phyloP scores from a whole-genome alignment of 78 protist genomes.

The Tieghemostelium lacteum region DNA sequence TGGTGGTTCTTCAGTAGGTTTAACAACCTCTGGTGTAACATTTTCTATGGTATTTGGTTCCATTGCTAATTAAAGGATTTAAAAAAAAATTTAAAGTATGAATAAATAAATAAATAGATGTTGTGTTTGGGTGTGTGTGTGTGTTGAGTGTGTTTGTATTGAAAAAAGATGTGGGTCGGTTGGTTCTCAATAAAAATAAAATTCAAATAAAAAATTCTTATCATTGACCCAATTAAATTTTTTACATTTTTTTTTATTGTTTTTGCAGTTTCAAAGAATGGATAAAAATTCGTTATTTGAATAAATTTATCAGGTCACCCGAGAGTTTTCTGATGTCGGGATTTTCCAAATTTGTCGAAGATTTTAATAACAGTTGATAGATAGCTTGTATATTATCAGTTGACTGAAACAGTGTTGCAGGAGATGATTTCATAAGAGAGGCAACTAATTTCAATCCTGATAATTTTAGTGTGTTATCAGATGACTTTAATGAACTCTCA shows the following conservation, averaged over 20 bases:
- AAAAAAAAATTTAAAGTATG: no score
- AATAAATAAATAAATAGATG: no score
- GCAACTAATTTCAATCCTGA: neutral
- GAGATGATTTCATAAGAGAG: constrained; percentile 6
- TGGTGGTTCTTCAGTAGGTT: constrained; percentile 3
- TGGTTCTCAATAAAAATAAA: no score
- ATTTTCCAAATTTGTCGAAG: neutral
- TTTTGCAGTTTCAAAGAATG: no score
- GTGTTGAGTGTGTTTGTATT: no score
- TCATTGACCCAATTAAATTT: no score
- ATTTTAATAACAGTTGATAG: neutral
- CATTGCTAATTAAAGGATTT: no score
- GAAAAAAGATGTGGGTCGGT: no score
- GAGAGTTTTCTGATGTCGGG: neutral
- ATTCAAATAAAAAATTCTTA: no score
- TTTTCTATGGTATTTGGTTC: neutral
- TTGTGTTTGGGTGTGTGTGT: no score
- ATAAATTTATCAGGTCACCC: neutral
- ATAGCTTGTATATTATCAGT: neutral
- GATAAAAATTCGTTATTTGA: no score
- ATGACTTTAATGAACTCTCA: neutral
- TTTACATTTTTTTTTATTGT: no score
- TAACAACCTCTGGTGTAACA: neutral
- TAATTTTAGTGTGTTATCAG: neutral
- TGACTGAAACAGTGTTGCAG: constrained; percentile 1